Percentiles rank a stretch among this genome's conserved stretches.
Conservation (phyloP, 1,284 basidiomycete species). For the Agaricales sp. region DNA sequence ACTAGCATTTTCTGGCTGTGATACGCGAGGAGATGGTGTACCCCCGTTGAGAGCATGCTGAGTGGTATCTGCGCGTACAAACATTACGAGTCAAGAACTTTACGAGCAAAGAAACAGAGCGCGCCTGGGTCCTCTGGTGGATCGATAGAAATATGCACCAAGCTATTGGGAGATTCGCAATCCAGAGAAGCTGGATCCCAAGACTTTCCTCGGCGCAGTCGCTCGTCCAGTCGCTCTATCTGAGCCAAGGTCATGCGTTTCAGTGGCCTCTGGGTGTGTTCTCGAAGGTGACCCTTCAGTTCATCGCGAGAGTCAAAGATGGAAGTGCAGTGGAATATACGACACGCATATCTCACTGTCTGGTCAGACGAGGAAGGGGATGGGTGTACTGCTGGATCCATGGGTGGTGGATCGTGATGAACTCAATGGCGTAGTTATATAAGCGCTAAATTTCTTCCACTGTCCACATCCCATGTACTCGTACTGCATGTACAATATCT, state of each 20-base stretch:
- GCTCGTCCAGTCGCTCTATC: neutral
- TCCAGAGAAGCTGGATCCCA: neutral
- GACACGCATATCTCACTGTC: neutral
- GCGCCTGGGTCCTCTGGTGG: too few relatives aligned
- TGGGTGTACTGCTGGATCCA: too few relatives aligned
- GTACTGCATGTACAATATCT: too few relatives aligned
- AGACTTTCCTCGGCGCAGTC: neutral
- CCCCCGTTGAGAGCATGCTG: neutral
- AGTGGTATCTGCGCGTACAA: neutral
- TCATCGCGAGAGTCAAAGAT: conserved; percentile 2
- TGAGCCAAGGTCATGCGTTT: neutral
- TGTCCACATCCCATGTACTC: too few relatives aligned
- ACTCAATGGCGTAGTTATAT: too few relatives aligned
- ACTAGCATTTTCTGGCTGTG: neutral
- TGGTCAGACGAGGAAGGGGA: too few relatives aligned
- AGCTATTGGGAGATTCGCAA: too few relatives aligned
- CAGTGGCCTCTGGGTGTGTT: neutral
- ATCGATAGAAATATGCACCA: too few relatives aligned
- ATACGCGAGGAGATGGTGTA: neutral
- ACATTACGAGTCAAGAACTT: neutral
- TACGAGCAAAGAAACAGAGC: neutral
- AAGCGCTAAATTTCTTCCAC: too few relatives aligned
- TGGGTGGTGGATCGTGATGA: too few relatives aligned
- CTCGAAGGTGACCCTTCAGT: neutral
- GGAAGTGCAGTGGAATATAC: neutral